Percentiles rank a stretch among this genome's conserved stretches.
These are phyloP conservation scores for Talaromyces proteolyticus DNA, from an alignment of 495 filamentous ascomycete species.

Conservation along the genomic window DNA sequence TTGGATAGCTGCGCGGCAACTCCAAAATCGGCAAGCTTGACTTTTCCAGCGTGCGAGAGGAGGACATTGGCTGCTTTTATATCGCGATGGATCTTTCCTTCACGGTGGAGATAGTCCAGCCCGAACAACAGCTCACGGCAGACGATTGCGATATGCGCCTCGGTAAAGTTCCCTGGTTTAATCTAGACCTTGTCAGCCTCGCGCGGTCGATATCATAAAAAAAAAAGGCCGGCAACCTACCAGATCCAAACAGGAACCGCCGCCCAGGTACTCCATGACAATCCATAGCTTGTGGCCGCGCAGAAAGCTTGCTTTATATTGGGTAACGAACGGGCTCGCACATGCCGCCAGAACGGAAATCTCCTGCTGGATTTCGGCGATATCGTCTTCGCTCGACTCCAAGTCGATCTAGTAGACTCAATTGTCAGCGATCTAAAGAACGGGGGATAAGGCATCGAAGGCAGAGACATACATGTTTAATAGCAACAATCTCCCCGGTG, in stretches of 20 bases:
- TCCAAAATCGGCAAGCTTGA: conserved; percentile 97
- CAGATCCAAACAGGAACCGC: conserved; percentile 88
- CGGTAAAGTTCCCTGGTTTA: conserved; percentile 86
- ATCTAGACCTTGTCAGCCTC: conserved; percentile 49
- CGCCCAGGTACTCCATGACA: conserved; percentile 96
- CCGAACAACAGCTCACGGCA: conserved; percentile 86
- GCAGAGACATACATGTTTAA: conserved; percentile 67
- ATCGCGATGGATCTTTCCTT: conserved; percentile 96
- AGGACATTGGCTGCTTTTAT: conserved; percentile 96
- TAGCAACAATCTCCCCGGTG: conserved; percentile 84
- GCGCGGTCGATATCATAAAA: conserved; percentile 3
- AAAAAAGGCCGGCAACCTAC: conserved; percentile 34
- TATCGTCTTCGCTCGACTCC: conserved; percentile 95
- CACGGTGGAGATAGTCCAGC: conserved; percentile 86
- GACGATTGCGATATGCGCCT: conserved; percentile 90
- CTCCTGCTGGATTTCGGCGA: conserved; percentile 95
- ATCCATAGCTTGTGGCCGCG: conserved; percentile 97
- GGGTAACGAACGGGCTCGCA: conserved; percentile 86
- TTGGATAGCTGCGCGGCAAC: conserved; percentile 95
- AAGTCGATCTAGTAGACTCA: conserved; percentile 75
- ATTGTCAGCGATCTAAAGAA: neutral
- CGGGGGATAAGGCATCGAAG: neutral
- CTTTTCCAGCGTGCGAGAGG: conserved; percentile 79
- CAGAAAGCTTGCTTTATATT: conserved; percentile 93
- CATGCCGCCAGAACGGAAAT: conserved; percentile 94